Conservation (phyloP, 2,329 filamentous ascomycete species). For the Neopestalotiopsis rosae region DNA sequence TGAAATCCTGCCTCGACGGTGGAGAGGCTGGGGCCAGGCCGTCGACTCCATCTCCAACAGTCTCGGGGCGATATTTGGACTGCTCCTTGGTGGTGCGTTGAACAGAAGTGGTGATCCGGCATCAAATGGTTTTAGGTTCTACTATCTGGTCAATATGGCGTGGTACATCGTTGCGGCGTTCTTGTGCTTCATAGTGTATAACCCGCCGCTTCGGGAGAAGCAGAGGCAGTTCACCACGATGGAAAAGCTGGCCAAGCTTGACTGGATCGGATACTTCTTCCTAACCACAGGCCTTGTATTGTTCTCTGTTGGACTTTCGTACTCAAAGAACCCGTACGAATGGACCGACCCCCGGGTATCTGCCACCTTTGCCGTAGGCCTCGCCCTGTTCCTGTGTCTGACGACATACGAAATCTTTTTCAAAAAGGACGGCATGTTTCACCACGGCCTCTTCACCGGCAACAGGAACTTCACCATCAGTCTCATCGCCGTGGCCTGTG, state of each 20-base stretch:
- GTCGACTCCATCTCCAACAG: conserved; percentile 35
- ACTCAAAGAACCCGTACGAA: conserved; percentile 43
- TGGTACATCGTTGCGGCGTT: conserved; percentile 33
- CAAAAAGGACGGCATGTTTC: conserved; percentile 46
- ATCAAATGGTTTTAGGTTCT: conserved; percentile 38
- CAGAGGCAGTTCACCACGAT: conserved; percentile 32
- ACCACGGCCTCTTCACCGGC: conserved; percentile 42
- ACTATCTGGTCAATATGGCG: conserved; percentile 40
- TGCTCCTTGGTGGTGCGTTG: conserved; percentile 41
- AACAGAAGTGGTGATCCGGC: conserved; percentile 35
- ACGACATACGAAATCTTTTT: conserved; percentile 40
- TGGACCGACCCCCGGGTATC: conserved; percentile 43
- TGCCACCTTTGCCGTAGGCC: conserved; percentile 41
- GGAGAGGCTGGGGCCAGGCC: conserved; percentile 42
- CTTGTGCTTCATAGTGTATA: conserved; percentile 38
- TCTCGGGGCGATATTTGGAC: conserved; percentile 37
- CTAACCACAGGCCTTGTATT: conserved; percentile 41
- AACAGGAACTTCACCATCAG: conserved; percentile 44
- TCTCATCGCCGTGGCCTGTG: conserved; percentile 40
- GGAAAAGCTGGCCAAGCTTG: conserved; percentile 38
- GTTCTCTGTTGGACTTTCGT: conserved; percentile 45
- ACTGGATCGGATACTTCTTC: conserved; percentile 45
- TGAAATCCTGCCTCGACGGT: conserved; percentile 44
- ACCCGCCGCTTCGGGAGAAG: conserved; percentile 34
- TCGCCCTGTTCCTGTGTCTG: conserved; percentile 32